These are phyloP conservation scores for Phytophthora kernoviae DNA, from an alignment of 352 stramenopile genomes.

Conservation along the genomic window DNA sequence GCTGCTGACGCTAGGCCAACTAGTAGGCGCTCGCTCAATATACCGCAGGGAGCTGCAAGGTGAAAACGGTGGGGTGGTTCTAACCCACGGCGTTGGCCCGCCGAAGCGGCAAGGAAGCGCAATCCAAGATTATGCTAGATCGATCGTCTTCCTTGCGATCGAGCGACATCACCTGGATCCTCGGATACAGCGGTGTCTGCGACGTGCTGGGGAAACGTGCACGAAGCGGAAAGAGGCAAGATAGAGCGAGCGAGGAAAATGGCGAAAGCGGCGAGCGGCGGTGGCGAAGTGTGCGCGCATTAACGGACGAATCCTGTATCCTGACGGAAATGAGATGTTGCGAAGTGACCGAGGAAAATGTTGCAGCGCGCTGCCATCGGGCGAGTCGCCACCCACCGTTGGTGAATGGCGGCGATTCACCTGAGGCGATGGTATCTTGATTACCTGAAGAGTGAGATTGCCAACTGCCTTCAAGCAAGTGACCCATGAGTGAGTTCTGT, in stretches of 20 bases:
- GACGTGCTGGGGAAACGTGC: slow-evolving; percentile 21
- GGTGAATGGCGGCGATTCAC: too few species aligned
- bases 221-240: slow-evolving; percentile 22
- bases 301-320: slow-evolving; percentile 10
- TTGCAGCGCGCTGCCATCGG: too few species aligned
- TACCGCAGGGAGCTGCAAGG: too few species aligned
- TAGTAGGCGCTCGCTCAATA: too few species aligned
- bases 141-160: slow-evolving; percentile 6
- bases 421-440: background rate
- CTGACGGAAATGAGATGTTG: background rate
- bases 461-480: slow-evolving; percentile 2
- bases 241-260: slow-evolving; percentile 30
- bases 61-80: background rate
- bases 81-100: too few species aligned
- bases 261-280: background rate
- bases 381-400: too few species aligned
- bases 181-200: slow-evolving; percentile 31
- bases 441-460: background rate
- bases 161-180: slow-evolving; percentile 14
- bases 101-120: slow-evolving; percentile 4
- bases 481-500: background rate
- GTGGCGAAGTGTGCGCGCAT: slow-evolving; percentile 4
- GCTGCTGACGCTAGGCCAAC: slow-evolving; percentile 21
- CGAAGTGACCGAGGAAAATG: background rate
- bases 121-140: slow-evolving; percentile 17